These are phyloP conservation scores for Thalassiosira mediterranea DNA, from an alignment of 352 stramenopile genomes.

Conservation along the genomic window DNA sequence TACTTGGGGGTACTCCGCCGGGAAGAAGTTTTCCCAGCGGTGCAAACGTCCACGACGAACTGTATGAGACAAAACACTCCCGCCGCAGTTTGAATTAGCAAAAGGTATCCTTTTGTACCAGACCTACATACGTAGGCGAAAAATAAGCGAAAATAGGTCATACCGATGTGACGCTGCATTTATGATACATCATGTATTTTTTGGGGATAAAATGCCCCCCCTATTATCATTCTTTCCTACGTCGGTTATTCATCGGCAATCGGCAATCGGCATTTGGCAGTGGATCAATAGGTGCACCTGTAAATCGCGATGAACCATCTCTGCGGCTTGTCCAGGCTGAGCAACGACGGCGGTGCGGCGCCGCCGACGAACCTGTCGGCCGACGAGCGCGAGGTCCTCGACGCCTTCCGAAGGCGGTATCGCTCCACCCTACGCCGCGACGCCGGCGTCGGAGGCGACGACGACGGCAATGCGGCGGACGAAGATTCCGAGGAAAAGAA, in stretches of 20 bases:
- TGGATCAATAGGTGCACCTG: not conserved
- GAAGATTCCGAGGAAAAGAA: constrained; percentile 15
- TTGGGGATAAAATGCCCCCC: no score
- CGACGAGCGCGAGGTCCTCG: constrained; percentile 13
- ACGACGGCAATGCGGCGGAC: not conserved
- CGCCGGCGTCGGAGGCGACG: constrained; percentile 1
- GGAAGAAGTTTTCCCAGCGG: no score
- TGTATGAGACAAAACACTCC: no score
- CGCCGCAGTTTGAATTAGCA: no score
- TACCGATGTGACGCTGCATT: no score
- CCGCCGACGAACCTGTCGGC: not conserved
- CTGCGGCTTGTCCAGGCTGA: constrained; percentile 3
- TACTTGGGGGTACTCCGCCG: no score
- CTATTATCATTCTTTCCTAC: no score
- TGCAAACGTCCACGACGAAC: no score
- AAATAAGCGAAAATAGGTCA: no score
- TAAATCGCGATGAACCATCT: constrained; percentile 28
- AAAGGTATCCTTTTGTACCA: no score
- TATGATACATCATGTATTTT: no score
- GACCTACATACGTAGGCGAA: no score
- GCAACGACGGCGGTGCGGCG: not conserved
- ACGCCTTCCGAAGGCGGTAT: constrained; percentile 17
- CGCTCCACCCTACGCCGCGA: not conserved
- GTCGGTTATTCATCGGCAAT: not conserved
- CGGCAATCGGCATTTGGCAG: not conserved